Base-by-base conservation (phyloP, 106 monocot species). In the Dendrobium huoshanense region DNA sequence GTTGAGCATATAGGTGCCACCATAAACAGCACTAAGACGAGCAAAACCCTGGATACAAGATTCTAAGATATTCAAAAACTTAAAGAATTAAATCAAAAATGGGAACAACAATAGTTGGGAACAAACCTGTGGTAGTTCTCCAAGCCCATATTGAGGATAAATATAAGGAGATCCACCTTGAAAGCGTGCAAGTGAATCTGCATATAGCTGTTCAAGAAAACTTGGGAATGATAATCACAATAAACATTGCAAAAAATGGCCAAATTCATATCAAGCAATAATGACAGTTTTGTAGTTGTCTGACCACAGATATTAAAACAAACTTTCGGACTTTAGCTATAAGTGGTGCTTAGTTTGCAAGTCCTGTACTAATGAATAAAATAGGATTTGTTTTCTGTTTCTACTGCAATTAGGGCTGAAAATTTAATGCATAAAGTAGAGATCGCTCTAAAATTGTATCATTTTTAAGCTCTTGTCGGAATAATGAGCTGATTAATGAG, bases 1-100 rank as follows among this genome's bases (percentile, higher is more conserved):
- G 84, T 85, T 88, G 76, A 95, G 90, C 95, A 95, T 95, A 89
- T 95, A 95, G 42, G 95, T 95, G 65, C 95, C 90, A 73, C 95
- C 95, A 85, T 92, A 92, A 79, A 95, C 95, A 41, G 95, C 95
- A 88, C 95, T 95, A 81, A 92, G 75, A 70, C 95, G 90, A 75
- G 95, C 95, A 86, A 95, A 95, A 29, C 86, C 95, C 92, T 95
- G 33, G 15, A 84, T 47, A 77, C 0, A 6, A 41, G 4, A 47
- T 41, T 27, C 7, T 67, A 7, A 9, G 67, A 11, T 0, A 9
- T 67, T 67, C 29, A 78, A 45, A 45, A 8, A 20, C 2, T 27
- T 24, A 48, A 65, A 54, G 3, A 79, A 68, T 72, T 9, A 48
- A n/a, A 41, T 67, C 9, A 31, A 47, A 2, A 59, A 18, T 18